Evolutionary conservation across 2,329 filamentous ascomycete species (phyloP).

Genomic region (Setomelanomma holmii): DNA sequence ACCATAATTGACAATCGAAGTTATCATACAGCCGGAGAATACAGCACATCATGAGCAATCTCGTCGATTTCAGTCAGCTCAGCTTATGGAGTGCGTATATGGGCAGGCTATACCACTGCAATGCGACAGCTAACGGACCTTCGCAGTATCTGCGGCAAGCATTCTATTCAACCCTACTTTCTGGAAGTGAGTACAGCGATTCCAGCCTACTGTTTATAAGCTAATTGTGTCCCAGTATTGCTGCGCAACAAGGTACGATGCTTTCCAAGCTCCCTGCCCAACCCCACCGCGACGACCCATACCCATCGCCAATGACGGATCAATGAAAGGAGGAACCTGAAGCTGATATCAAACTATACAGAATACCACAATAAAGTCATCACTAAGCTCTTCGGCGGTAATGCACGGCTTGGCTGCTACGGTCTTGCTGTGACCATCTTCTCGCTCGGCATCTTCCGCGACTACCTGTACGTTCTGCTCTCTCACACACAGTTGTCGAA

Average conservation of each 20-base stretch:
- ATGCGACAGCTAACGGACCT: not conserved
- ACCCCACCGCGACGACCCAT: constrained; percentile 3
- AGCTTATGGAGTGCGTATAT: constrained; percentile 54
- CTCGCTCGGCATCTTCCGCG: constrained; percentile 85
- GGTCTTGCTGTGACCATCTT: constrained; percentile 89
- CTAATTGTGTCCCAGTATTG: constrained; percentile 64
- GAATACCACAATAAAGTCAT: constrained; percentile 92
- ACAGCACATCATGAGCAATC: constrained; percentile 35
- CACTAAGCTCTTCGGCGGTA: constrained; percentile 84
- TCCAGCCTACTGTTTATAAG: not conserved
- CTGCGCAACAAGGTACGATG: constrained; percentile 76
- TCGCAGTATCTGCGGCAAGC: constrained; percentile 75
- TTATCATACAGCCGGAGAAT: no score
- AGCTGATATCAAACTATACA: constrained; percentile 45
- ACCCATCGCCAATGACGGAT: not conserved
- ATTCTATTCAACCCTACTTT: constrained; percentile 98
- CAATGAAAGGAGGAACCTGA: not conserved
- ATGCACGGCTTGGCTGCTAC: constrained; percentile 83
- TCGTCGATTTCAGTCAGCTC: constrained; percentile 55
- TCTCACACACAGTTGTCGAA: not conserved
- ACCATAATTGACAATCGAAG: constrained; percentile 31
- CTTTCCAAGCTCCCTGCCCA: constrained; percentile 7
- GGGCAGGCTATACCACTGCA: not conserved
- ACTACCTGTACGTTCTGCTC: constrained; percentile 57
- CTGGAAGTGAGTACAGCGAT: constrained; percentile 77